Percentiles rank a stretch among this genome's conserved stretches.
Evolutionary conservation across 345 rosid genomes (phyloP).

Genomic region (Syzygium grande): DNA sequence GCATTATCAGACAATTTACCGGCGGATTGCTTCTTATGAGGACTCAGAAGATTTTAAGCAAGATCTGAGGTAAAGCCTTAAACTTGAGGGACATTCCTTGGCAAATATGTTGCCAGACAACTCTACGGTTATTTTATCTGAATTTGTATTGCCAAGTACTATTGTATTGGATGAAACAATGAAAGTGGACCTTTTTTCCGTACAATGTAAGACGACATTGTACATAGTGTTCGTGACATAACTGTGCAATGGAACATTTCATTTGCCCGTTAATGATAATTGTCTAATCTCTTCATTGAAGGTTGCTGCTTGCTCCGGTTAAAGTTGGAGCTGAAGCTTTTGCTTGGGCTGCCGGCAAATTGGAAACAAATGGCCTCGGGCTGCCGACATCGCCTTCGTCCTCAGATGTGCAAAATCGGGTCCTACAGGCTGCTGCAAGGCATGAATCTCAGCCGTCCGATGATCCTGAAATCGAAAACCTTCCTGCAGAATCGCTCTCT

Average conservation of each 20-base stretch:
- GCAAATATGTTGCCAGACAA: background rate
- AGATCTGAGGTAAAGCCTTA: slow-evolving; percentile 61
- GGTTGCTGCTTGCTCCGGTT: slow-evolving; percentile 60
- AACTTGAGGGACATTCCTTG: background rate
- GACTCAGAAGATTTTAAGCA: slow-evolving; percentile 51
- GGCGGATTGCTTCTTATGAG: slow-evolving; percentile 58
- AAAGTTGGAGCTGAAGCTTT: slow-evolving; percentile 63
- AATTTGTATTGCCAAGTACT: background rate
- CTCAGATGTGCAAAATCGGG: slow-evolving; percentile 68
- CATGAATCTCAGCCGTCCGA: slow-evolving; percentile 87
- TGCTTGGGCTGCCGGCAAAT: slow-evolving; percentile 79
- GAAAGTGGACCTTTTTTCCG: background rate
- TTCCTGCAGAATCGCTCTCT: slow-evolving; percentile 23
- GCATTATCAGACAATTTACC: slow-evolving; percentile 49
- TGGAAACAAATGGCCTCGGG: slow-evolving; percentile 74
- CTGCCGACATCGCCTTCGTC: slow-evolving; percentile 95
- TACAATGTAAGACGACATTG: background rate
- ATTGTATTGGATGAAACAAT: background rate
- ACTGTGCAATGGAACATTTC: background rate
- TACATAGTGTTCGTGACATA: background rate
- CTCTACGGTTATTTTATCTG: background rate
- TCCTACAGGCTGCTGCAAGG: slow-evolving; percentile 85
- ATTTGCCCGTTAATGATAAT: background rate
- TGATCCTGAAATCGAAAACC: slow-evolving; percentile 24
- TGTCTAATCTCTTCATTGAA: background rate